Evolutionary conservation across 805 yeast species (phyloP).

Genomic region (Kockiozyma suomiensis): DNA sequence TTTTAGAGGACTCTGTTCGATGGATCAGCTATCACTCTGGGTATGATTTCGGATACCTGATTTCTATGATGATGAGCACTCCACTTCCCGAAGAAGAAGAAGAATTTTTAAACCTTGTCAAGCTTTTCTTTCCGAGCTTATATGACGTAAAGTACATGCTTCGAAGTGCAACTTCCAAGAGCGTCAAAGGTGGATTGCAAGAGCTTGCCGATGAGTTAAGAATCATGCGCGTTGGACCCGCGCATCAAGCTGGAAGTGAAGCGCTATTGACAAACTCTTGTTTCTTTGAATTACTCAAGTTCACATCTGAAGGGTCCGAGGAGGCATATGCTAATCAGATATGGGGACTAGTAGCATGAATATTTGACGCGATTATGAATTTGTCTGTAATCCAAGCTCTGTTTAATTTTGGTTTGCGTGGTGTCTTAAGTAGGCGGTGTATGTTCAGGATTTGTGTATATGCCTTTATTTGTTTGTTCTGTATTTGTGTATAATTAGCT

Average conservation of each 20-base stretch:
- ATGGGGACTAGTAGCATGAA: slow-evolving; percentile 44
- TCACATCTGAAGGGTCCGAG: slow-evolving; percentile 30
- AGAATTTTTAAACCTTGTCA: slow-evolving; percentile 72
- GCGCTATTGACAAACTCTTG: slow-evolving; percentile 48
- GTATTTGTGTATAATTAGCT: neutral
- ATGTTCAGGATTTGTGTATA: neutral
- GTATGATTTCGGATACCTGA: slow-evolving; percentile 88
- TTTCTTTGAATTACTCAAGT: slow-evolving; percentile 46
- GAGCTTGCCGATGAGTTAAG: slow-evolving; percentile 50
- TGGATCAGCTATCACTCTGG: slow-evolving; percentile 95
- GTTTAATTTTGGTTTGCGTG: neutral
- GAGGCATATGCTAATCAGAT: slow-evolving; percentile 38
- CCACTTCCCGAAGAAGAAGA: slow-evolving; percentile 78
- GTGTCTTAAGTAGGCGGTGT: too few relatives aligned
- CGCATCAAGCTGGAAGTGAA: slow-evolving; percentile 51
- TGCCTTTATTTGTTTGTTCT: neutral
- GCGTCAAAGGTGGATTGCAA: slow-evolving; percentile 41
- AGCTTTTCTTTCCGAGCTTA: slow-evolving; percentile 74
- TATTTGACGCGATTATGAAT: too few relatives aligned
- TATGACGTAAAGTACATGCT: slow-evolving; percentile 71
- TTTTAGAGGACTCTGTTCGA: slow-evolving; percentile 66
- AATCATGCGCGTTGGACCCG: slow-evolving; percentile 42
- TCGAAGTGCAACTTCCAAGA: slow-evolving; percentile 39
- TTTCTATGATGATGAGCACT: slow-evolving; percentile 73
- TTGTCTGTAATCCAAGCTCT: too few relatives aligned